These are phyloP conservation scores for Juglanconis oblonga DNA, from an alignment of 2,329 filamentous ascomycete species.

Conservation along the genomic window DNA sequence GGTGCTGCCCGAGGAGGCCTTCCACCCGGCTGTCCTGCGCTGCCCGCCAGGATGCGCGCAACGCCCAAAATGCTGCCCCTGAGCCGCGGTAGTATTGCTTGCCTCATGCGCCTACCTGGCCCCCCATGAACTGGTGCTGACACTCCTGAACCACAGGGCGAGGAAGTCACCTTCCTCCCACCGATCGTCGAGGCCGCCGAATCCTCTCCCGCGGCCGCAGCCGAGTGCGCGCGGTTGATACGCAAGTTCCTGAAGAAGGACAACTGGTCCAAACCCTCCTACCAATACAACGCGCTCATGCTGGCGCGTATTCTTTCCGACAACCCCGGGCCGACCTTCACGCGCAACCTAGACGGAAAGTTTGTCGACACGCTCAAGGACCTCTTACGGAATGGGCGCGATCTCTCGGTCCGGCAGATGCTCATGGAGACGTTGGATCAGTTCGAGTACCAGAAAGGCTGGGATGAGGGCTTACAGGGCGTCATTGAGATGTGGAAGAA, in stretches of 20 bases:
- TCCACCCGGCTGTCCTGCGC: not conserved
- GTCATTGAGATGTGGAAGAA: conserved; percentile 85
- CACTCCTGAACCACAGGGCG: conserved; percentile 49
- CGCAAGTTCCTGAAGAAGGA: conserved; percentile 79
- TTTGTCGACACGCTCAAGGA: conserved; percentile 76
- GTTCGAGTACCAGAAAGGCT: conserved; percentile 67
- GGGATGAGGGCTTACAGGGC: conserved; percentile 70
- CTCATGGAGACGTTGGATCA: conserved; percentile 81
- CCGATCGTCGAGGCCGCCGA: conserved; percentile 93
- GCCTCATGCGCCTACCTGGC: too few species aligned
- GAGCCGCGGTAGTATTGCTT: not conserved
- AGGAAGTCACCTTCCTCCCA: conserved; percentile 90
- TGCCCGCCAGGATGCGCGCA: not conserved
- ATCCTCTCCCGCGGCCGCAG: conserved; percentile 81
- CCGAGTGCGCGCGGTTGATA: conserved; percentile 75
- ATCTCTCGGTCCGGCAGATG: conserved; percentile 78
- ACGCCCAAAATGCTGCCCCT: not conserved
- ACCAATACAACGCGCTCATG: conserved; percentile 97
- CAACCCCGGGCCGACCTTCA: conserved; percentile 88
- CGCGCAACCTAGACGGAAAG: conserved; percentile 82
- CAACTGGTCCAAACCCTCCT: conserved; percentile 61
- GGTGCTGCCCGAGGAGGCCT: not conserved
- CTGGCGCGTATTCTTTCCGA: conserved; percentile 86
- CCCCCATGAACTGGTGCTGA: too few species aligned
- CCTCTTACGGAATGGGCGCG: conserved; percentile 66